Conservation (phyloP, 306 rosid genomes). For the Cucurbita ficifolia region DNA sequence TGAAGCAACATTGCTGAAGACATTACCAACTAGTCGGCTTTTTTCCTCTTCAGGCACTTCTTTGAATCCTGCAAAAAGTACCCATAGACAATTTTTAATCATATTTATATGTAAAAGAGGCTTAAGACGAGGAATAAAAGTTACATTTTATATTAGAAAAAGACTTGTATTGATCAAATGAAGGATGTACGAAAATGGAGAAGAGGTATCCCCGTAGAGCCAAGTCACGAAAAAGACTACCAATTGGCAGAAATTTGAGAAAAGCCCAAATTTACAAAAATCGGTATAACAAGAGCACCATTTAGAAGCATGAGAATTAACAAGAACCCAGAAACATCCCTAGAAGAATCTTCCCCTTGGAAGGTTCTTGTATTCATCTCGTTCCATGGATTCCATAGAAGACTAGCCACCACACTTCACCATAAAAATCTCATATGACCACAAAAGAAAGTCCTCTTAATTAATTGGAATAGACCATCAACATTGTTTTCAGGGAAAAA, state of each 20-base stretch:
- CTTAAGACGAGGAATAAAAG: not conserved
- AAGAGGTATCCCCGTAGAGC: not conserved
- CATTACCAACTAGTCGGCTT: conserved; percentile 69
- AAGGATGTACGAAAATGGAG: not conserved
- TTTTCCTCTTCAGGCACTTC: conserved; percentile 87
- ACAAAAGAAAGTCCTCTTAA: too few relatives aligned
- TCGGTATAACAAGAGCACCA: not conserved
- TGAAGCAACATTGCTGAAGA: conserved; percentile 81
- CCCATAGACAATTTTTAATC: not conserved
- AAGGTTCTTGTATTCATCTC: too few relatives aligned
- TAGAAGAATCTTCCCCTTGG: not conserved
- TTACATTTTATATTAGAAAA: not conserved
- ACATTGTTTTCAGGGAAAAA: too few relatives aligned
- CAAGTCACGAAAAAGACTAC: not conserved
- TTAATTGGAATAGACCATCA: too few relatives aligned
- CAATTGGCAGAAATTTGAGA: not conserved
- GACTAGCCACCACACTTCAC: too few relatives aligned
- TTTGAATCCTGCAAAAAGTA: conserved; percentile 48
- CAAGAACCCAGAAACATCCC: not conserved
- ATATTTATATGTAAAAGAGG: not conserved
- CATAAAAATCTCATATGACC: too few relatives aligned
- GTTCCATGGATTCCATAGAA: too few relatives aligned
- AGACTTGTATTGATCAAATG: not conserved
- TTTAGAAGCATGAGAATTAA: not conserved
- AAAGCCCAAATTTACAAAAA: not conserved